Percentiles rank a stretch among this genome's conserved stretches.
Evolutionary conservation across 805 yeast species (phyloP).

Genomic region (Torulaspora gathmanii): DNA sequence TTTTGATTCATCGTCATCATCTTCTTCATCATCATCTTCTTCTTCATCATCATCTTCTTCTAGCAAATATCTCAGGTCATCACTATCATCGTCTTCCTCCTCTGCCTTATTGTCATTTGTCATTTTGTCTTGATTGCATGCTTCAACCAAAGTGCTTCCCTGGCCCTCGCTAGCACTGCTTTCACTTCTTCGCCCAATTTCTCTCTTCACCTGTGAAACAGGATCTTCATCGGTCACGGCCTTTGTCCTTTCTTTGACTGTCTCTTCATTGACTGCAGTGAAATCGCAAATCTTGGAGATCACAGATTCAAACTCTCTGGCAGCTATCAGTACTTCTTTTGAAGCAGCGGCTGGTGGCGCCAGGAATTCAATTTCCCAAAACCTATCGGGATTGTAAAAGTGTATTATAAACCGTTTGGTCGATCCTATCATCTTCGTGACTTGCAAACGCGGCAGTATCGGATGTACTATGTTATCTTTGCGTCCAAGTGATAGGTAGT

Average conservation of each 20-base stretch:
- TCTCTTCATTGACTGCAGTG: constrained; percentile 1
- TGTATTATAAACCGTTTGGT: constrained; percentile 48
- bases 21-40: constrained; percentile 4
- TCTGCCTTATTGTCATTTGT: not conserved
- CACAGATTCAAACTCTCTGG: constrained; percentile 33
- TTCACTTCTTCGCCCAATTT: not conserved
- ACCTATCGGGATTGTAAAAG: constrained; percentile 68
- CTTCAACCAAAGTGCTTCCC: not conserved
- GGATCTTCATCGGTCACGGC: not conserved
- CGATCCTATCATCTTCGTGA: constrained; percentile 47
- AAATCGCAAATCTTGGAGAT: constrained; percentile 23
- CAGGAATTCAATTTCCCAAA: constrained; percentile 53
- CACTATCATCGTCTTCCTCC: constrained; percentile 10
- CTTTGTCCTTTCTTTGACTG: not conserved
- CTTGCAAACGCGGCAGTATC: constrained; percentile 56
- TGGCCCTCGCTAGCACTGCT: not conserved
- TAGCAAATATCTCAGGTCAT: constrained; percentile 26
- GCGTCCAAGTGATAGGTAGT: constrained; percentile 33
- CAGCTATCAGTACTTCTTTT: constrained; percentile 10
- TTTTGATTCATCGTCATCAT: not conserved
- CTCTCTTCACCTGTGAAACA: not conserved
- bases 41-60: constrained; percentile 16
- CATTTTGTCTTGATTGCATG: not conserved
- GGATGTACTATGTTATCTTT: constrained; percentile 55
- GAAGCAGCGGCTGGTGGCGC: constrained; percentile 10